Conservation (phyloP, 2,329 filamentous ascomycete species). For the Cytospora mali region DNA sequence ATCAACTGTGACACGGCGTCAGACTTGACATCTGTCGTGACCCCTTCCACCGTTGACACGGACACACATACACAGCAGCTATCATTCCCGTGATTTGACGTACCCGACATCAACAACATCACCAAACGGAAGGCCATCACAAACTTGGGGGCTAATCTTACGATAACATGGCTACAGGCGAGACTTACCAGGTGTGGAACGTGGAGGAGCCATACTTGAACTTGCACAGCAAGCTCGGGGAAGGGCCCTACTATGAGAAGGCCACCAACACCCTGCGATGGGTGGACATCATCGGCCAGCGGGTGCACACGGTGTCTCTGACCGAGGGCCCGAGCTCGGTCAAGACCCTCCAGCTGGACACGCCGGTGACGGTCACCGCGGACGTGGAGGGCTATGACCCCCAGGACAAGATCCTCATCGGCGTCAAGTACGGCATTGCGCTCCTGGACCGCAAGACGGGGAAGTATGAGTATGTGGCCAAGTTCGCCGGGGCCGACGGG, state of each 20-base stretch:
- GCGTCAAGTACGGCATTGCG: slow-evolving; percentile 81
- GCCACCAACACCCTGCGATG: slow-evolving; percentile 69
- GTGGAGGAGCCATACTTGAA: slow-evolving; percentile 60
- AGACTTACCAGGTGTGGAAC: slow-evolving; percentile 51
- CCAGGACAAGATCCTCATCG: slow-evolving; percentile 70
- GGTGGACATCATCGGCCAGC: slow-evolving; percentile 80
- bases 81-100: slow-evolving; percentile 20
- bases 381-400: slow-evolving; percentile 71
- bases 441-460: slow-evolving; percentile 67
- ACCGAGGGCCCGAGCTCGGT: slow-evolving; percentile 63
- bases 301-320: slow-evolving; percentile 72
- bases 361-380: slow-evolving; percentile 68
- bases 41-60: slow-evolving; percentile 22
- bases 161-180: slow-evolving; percentile 37
- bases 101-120: slow-evolving; percentile 1
- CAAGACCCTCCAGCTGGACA: slow-evolving; percentile 60
- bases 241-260: slow-evolving; percentile 75
- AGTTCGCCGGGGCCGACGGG: slow-evolving; percentile 45
- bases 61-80: slow-evolving; percentile 20
- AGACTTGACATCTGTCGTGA: slow-evolving; percentile 28
- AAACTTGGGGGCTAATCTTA: slow-evolving; percentile 8
- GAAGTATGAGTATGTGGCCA: slow-evolving; percentile 55
- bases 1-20: slow-evolving; percentile 26
- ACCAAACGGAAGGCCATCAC: background rate
- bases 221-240: slow-evolving; percentile 67